Evolutionary conservation across 2,329 filamentous ascomycete species (phyloP).

Genomic region (Zymoseptoria tritici): DNA sequence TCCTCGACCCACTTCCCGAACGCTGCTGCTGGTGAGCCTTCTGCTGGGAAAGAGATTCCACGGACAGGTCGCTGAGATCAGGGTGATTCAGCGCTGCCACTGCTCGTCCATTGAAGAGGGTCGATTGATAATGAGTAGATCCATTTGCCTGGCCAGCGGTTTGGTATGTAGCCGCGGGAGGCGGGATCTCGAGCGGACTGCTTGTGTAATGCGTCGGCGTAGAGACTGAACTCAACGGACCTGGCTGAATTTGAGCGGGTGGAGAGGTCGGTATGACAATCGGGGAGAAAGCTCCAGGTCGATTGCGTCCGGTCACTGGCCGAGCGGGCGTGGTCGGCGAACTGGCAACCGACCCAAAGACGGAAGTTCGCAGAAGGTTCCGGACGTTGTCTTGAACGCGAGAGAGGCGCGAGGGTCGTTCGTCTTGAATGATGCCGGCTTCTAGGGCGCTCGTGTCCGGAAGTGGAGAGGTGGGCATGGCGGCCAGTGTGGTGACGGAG

Average conservation of each 20-base stretch:
- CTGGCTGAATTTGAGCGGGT: slow-evolving; percentile 13
- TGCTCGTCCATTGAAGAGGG: slow-evolving; percentile 23
- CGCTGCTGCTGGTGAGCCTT: slow-evolving; percentile 18
- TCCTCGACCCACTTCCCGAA: slow-evolving; percentile 14
- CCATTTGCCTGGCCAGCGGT: slow-evolving; percentile 16
- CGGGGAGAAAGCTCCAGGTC: neutral
- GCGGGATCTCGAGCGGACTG: slow-evolving; percentile 10
- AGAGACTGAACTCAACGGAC: slow-evolving; percentile 12
- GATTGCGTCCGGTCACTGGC: slow-evolving; percentile 4
- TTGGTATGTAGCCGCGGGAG: slow-evolving; percentile 17
- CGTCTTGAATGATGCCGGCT: slow-evolving; percentile 28
- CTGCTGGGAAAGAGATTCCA: slow-evolving; percentile 23
- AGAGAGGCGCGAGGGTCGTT: slow-evolving; percentile 18
- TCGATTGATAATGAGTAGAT: slow-evolving; percentile 14
- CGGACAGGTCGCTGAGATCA: slow-evolving; percentile 23
- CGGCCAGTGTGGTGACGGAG: neutral
- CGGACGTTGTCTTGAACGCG: slow-evolving; percentile 30
- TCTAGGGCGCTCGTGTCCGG: slow-evolving; percentile 28
- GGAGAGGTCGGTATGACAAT: neutral
- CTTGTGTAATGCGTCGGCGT: slow-evolving; percentile 1
- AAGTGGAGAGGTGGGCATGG: slow-evolving; percentile 16
- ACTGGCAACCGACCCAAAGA: slow-evolving; percentile 19
- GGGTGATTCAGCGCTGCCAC: slow-evolving; percentile 25
- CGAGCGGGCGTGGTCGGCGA: slow-evolving; percentile 14
- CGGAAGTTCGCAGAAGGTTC: slow-evolving; percentile 25